Percentiles rank a stretch among this genome's conserved stretches.
These are phyloP conservation scores for Luvunga scandens DNA, from an alignment of 345 rosid species.

Conservation along the genomic window DNA sequence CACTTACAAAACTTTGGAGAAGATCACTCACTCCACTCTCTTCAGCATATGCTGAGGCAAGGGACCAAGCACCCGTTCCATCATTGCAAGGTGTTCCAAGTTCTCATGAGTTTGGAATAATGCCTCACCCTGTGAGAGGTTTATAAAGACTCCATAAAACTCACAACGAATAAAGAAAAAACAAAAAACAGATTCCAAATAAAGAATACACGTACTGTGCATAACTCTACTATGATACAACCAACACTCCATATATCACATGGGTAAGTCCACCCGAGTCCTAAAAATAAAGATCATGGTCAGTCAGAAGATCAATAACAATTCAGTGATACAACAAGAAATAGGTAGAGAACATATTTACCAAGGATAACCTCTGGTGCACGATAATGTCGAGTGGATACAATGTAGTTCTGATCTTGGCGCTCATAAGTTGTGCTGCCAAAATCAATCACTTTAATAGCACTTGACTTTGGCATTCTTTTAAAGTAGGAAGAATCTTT, in stretches of 20 bases:
- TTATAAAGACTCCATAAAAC: not conserved
- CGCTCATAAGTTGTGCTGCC: slow-evolving; percentile 87
- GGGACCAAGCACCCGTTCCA: slow-evolving; percentile 84
- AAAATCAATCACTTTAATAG: slow-evolving; percentile 87
- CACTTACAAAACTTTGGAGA: not conserved
- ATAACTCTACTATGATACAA: slow-evolving; percentile 74
- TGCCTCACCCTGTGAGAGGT: slow-evolving; percentile 71
- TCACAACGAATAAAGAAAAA: not conserved
- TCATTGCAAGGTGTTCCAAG: slow-evolving; percentile 91
- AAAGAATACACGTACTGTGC: slow-evolving; percentile 55
- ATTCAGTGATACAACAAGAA: not conserved
- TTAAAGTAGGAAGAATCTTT: slow-evolving; percentile 52
- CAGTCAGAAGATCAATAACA: not conserved
- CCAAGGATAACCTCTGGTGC: slow-evolving; percentile 93
- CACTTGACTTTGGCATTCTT: slow-evolving; percentile 84
- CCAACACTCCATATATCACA: slow-evolving; percentile 96
- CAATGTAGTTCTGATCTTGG: slow-evolving; percentile 74
- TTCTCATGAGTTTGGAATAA: slow-evolving; percentile 91
- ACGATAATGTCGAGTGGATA: slow-evolving; percentile 84
- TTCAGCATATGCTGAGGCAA: slow-evolving; percentile 70
- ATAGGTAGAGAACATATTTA: slow-evolving; percentile 3
- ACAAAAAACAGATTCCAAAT: not conserved
- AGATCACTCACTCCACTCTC: slow-evolving; percentile 59
- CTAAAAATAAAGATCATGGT: slow-evolving; percentile 21
- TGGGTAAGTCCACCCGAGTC: slow-evolving; percentile 88